Base-by-base conservation (phyloP, 306 rosid genomes). In the Acmispon strigosus region DNA sequence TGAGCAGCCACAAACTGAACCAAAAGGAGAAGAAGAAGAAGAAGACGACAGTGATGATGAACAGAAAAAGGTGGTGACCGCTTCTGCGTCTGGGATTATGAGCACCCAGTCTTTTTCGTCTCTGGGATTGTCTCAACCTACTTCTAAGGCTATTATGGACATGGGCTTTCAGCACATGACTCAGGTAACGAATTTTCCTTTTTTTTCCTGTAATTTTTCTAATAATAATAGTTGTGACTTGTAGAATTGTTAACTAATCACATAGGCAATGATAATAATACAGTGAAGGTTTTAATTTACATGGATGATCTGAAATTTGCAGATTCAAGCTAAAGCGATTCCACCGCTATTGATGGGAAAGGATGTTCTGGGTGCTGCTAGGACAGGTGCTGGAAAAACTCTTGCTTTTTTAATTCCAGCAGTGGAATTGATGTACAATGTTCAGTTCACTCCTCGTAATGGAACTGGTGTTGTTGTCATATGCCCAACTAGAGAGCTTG, bases 311-410 rank as follows among this genome's bases (percentile, higher is more conserved):
- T 66, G 61, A 24, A 16, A 49, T 76, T 74, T 80, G 83, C 76
- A 91, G 99, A 94, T 94, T 84, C 99, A 94, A 86, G 90, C 88
- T 0, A 84, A 81, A 73, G 74, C 96, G 16, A 87, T 89, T 49
- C 97, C 97, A 0, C 88, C 88, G 1, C 90, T 87, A 2, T 53
- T 94, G 81, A 18, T 71, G 6, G 99, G 97, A 13, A 83, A 79
- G 73, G 96, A 94, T 68, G 95, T 94, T 44, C 92, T 94, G 8
- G 99, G 97, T 67, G 99, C 99, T 60, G 99, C 99, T 1, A 89
- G 99, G 64, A 94, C 99, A 4, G 99, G 99, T 52, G 85, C 99
- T 12, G 99, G 99, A 1, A 94, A 94, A 81, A 94, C 99, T 10
- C 96, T 91, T 59, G 96, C 99, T 9, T 94, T 94, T 71, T 77